Base-by-base conservation (phyloP, 805 yeast genomes). In the Saccharomycopsis capsularis region DNA sequence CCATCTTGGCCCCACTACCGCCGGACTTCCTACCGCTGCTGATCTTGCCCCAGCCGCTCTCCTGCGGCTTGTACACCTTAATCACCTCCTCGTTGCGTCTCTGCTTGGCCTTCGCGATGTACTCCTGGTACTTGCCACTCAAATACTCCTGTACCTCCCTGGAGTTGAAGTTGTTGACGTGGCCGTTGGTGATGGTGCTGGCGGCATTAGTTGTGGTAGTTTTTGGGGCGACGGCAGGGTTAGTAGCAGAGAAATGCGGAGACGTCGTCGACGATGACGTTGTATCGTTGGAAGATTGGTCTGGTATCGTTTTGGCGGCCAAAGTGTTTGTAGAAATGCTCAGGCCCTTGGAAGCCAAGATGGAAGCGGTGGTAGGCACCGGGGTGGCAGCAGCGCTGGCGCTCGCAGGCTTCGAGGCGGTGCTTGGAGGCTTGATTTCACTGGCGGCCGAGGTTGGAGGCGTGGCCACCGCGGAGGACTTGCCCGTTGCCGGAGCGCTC, bases 41-140 rank as follows among this genome's bases (percentile, higher is more conserved):
- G 15, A 32, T 44, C 34, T 42, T 50, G 11, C 53, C 53, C 53
- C 53, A 50, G n/a, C 53, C 51, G 18, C 42, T 25, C 19, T 50
- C 53, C 41, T 34, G 40, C 9, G 53, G 34, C 41, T 47, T 46
- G 40, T 50, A 50, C 3, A 50, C 41, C 44, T 27, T 32, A 16
- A 50, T 37, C n/a, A 22, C 40, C 4, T 39, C 30, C 6, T 34
- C 36, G 30, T 32, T 11, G 21, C 30, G 38, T 32, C 42, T 35
- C 15, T 42, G 47, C 19, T 34, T 40, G 3, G 53, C 46, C 13
- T 29, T 19, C 34, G 16, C 16, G 15, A 35, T 15, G 22, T 46
- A 50, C 3, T 24, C 19, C 11, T 46, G 24, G 32, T 34, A 50
- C 18, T 24, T 21, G 11, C 23, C 9, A 9, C 25, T 5, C 35